Base-by-base conservation (phyloP, 2,329 filamentous ascomycete genomes). In the Hypoxylon sp. region DNA sequence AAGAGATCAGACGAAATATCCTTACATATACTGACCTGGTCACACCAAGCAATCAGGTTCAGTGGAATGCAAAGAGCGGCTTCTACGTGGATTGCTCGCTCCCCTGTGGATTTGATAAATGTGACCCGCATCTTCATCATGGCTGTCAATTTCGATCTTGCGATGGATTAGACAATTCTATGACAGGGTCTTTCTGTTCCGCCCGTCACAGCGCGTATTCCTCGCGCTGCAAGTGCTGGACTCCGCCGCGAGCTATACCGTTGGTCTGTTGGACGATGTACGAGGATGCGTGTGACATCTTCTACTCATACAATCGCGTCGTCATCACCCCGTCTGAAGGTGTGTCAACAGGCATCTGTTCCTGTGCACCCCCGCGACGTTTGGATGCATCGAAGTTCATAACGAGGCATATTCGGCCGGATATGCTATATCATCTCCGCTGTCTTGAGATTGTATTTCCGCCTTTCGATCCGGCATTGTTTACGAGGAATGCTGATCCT, bases 11-110 rank as follows among this genome's bases (percentile, higher is more conserved):
- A 17, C 60, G 60, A 25, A 51, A 67, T 1, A 71, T 75, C 5
- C 63, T 75, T 2, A 38, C 56, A 43, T 72, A 74, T 30, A 76
- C 73, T 13, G 72, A 75, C 25, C 67, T 76, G 1, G 61, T 74
- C 17, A 66, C 70, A 1, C 74, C 73, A 0, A 50, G 30, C 9
- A 68, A 56, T 9, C 55, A 73, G 17, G 67, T 73, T 3, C 46
- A 63, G 5, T 76, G 74, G 73, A 46, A 28, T 21, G 13, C 51
- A 45, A 13, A n/a, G 3, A 5, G 5, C 1, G 59, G 59, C 11
- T 63, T 67, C 32, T 17, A 55, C 13, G 32, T 46, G 21, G 21
- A 25, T 21, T 14, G 10, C 3, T 14, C 3, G 13, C 19, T 13
- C 45, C 10, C 6, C 19, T 48, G 21, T 13, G 41, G 5, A 7